Base-by-base conservation (phyloP, 345 rosid genomes). In the Pistacia vera region DNA sequence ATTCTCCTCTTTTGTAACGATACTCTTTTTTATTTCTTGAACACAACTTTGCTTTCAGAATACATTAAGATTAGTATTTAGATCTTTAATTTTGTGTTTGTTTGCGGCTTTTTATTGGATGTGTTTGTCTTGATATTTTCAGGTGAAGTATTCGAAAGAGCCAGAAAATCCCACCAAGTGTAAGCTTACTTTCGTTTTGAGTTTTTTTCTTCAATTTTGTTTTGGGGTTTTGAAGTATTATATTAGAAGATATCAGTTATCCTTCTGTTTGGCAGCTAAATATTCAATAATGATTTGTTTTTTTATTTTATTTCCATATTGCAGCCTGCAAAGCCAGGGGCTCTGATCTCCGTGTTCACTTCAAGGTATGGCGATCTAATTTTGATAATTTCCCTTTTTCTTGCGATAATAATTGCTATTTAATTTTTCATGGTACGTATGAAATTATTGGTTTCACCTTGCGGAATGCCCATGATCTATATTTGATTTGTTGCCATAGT, bases 281-380 rank as follows among this genome's bases (percentile, higher is more conserved):
- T 49, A 11, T 51, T 68, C 25, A 68, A 30, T 25, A 73, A 59
- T 81, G 60, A 72, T 14, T 17, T 56, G 25, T 51, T 49, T 20
- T 71, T 71, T 4, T 20, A 8, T 44, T 33, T 56, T 22, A 3
- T 77, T 13, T 4, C 46, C 33, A 13, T n/a, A 13, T 70, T 75
- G 77, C 85, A 89, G 95, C 93, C 49, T 89, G 97, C 91, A 90
- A 92, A 84, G 90, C 97, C 17, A 80, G 88, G 80, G 95, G 93
- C 17, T 86, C 88, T 41, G 93, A 87, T 72, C 95, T 92, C 63
- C 87, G 93, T 80, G 93, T 88, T 67, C 97, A 90, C 67, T 89
- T 92, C 75, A 92, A 92, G 97, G 93, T 92, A 80, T 60, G 75
- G 5, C 41, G n/a, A 46, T 70, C 1, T 36, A 10, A 49, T 17